Conservation (phyloP, 148 eudicot genomes). For the Hydrangea macrophylla region DNA sequence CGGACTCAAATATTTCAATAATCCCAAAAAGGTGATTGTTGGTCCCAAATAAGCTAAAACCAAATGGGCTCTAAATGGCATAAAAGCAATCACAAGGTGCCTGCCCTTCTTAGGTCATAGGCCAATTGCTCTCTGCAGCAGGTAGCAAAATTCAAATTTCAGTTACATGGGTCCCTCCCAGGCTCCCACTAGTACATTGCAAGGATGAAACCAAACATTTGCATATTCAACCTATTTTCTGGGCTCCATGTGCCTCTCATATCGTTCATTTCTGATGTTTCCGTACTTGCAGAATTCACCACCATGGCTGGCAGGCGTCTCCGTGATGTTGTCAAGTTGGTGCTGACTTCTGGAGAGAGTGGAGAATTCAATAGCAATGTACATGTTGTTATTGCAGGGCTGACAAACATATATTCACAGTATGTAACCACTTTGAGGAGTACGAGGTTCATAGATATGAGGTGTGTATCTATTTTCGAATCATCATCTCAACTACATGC, state of each 20-base stretch:
- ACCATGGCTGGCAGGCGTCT: slow-evolving; percentile 99
- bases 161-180: too few relatives aligned
- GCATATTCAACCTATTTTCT: not conserved
- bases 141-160: too few relatives aligned
- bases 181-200: too few relatives aligned
- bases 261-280: not conserved
- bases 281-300: slow-evolving; percentile 60
- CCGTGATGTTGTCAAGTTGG: slow-evolving; percentile 77
- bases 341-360: slow-evolving; percentile 42
- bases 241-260: not conserved
- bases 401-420: slow-evolving; percentile 90
- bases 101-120: too few relatives aligned
- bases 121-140: too few relatives aligned
- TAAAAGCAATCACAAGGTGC: too few relatives aligned
- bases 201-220: too few relatives aligned
- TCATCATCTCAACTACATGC: too few relatives aligned
- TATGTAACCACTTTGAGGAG: slow-evolving; percentile 92
- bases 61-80: too few relatives aligned
- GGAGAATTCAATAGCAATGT: slow-evolving; percentile 46
- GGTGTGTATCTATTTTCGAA: slow-evolving; percentile 40
- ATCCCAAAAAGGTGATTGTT: too few relatives aligned
- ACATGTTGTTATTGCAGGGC: slow-evolving; percentile 88
- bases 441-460: slow-evolving; percentile 93
- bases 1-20: too few relatives aligned
- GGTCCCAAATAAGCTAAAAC: too few relatives aligned